These are phyloP conservation scores for Dryadomyces quercivorus DNA, from an alignment of 2,329 filamentous ascomycete species.

Conservation along the genomic window DNA sequence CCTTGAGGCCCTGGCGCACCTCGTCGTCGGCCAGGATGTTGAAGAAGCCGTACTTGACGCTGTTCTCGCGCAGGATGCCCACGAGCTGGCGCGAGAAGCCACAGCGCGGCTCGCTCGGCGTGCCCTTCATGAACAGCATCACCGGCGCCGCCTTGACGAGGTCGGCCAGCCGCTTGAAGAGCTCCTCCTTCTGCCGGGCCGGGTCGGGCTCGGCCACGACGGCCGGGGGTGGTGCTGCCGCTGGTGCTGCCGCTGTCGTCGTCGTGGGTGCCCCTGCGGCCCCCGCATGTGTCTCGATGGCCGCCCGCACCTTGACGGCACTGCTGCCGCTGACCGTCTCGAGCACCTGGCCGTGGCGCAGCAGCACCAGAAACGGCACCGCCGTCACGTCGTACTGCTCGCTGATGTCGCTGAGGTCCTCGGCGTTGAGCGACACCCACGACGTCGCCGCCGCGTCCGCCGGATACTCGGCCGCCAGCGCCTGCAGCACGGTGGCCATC, in stretches of 20 bases:
- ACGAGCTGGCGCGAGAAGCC: slow-evolving; percentile 91
- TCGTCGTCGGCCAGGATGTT: slow-evolving; percentile 97
- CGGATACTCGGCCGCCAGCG: slow-evolving; percentile 78
- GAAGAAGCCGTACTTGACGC: slow-evolving; percentile 96
- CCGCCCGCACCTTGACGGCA: slow-evolving; percentile 68
- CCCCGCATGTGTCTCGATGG: slow-evolving; percentile 73
- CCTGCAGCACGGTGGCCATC: slow-evolving; percentile 77
- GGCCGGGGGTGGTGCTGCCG: slow-evolving; percentile 21
- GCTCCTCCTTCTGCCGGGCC: slow-evolving; percentile 63
- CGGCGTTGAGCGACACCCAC: slow-evolving; percentile 88
- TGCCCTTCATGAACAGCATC: slow-evolving; percentile 99
- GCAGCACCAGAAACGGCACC: slow-evolving; percentile 81
- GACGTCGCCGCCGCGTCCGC: slow-evolving; percentile 53
- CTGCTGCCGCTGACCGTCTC: slow-evolving; percentile 87
- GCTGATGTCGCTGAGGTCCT: slow-evolving; percentile 83
- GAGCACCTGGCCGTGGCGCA: slow-evolving; percentile 61
- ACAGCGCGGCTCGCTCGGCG: slow-evolving; percentile 89
- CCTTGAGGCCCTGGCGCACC: slow-evolving; percentile 90
- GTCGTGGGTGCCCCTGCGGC: slow-evolving; percentile 18
- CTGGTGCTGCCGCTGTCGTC: slow-evolving; percentile 22
- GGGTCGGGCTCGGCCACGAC: slow-evolving; percentile 35
- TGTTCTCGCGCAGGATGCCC: slow-evolving; percentile 71
- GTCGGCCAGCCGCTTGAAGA: slow-evolving; percentile 68
- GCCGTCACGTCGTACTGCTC: slow-evolving; percentile 91
- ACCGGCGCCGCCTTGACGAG: slow-evolving; percentile 92